Percentiles rank a stretch among this genome's conserved stretches.
Conservation (phyloP, 148 eudicot genomes). For the Dianthus caryophyllus region DNA sequence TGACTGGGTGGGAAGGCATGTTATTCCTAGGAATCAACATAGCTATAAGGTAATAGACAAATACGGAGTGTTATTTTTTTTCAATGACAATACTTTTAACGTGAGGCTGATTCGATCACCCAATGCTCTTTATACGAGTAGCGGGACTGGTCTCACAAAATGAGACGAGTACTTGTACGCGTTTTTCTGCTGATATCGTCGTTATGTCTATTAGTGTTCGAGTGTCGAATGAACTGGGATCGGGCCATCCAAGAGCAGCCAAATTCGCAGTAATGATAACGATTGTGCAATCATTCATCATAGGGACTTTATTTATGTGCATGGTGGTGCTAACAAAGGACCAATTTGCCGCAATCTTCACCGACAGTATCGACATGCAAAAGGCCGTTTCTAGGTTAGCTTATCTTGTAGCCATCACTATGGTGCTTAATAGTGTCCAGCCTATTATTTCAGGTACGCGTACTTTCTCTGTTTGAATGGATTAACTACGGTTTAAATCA, state of each 20-base stretch:
- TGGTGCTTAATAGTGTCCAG: slow-evolving; percentile 88
- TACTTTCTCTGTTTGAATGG: background rate
- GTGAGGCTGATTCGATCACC: too few relatives aligned
- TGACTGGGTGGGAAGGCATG: slow-evolving; percentile 97
- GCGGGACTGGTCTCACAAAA: too few relatives aligned
- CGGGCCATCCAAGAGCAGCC: slow-evolving; percentile 85
- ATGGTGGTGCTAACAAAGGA: slow-evolving; percentile 49
- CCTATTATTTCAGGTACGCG: slow-evolving; percentile 83
- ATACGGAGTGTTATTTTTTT: too few relatives aligned
- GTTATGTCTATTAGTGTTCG: slow-evolving; percentile 61
- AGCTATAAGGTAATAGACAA: slow-evolving; percentile 55
- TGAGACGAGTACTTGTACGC: too few relatives aligned
- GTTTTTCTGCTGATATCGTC: too few relatives aligned
- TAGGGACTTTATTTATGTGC: slow-evolving; percentile 49
- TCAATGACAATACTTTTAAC: too few relatives aligned
- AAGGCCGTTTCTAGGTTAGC: slow-evolving; percentile 70
- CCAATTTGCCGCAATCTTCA: slow-evolving; percentile 64
- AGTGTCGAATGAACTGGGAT: slow-evolving; percentile 86
- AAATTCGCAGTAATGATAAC: slow-evolving; percentile 62
- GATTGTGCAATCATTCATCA: slow-evolving; percentile 52
- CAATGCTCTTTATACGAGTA: too few relatives aligned
- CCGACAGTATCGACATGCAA: slow-evolving; percentile 62
- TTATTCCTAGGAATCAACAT: slow-evolving; percentile 83
- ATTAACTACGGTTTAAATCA: too few relatives aligned
- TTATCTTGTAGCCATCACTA: slow-evolving; percentile 67